Evolutionary conservation across 2,329 filamentous ascomycete genomes (phyloP), one percentile per base, ranked within the genome.

Genomic region (Hymenoscyphus infarciens): DNA sequence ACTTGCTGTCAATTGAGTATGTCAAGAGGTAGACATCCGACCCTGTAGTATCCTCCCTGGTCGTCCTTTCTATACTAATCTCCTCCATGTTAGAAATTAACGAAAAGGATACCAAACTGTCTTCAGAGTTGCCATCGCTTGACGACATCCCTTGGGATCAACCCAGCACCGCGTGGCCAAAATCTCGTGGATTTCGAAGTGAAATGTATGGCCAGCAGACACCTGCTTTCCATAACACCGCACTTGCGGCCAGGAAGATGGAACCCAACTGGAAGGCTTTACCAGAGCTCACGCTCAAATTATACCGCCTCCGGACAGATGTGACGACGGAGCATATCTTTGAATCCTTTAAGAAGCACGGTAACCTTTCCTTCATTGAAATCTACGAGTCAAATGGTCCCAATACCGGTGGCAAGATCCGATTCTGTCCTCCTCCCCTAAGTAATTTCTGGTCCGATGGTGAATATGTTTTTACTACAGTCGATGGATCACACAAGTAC

Each of bases 381-480:
- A 76, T 89, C 1, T 81, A 78, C 57, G 80, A 83, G 56, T 70
- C 77, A 57, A 64, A 67, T 5, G 66, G 75, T 33, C 75, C 82
- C n/a, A 27, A 27, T 27, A 27, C 25, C 25, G 72, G 52, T 27
- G 85, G 78, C 1, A 80, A 77, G 19, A 74, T 90, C 38, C 77
- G 76, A 1, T 89, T 90, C 65, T 82, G 80, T 71, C 86, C 86
- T 0, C 82, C 84, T 0, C 85, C 86, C 0, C 55, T 69, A 8
- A 68, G 68, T 3, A 71, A 76, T 0, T 87, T 88, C 68, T 87
- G 85, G 83, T 58, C 19, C 15, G 4, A 15, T 3, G 29, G 29
- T 31, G 25, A n/a, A 19, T 45, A 31, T 75, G 74, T 10, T 0
- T 15, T 70, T 66, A 64, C 71, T 57, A 58, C 52, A 70, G n/a